Evolutionary conservation across 2,329 filamentous ascomycete genomes (phyloP).

Genomic region (Epichloe gansuensis): DNA sequence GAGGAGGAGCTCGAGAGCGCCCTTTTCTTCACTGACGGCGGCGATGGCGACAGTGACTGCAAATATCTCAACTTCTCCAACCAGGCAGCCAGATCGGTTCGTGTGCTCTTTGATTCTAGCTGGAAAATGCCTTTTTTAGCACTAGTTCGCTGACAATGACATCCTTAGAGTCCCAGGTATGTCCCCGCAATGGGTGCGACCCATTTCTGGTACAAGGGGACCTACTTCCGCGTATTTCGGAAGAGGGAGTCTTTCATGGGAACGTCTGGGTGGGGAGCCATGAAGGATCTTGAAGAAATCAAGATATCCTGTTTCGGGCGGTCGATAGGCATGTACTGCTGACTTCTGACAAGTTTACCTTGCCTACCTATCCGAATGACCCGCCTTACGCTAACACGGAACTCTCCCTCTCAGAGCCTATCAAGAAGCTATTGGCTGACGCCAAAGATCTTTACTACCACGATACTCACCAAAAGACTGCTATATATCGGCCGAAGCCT

Average conservation of each 20-base stretch:
- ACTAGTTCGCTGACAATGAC: too few relatives aligned
- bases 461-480: constrained; percentile 42
- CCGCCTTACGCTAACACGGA: not conserved
- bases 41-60: constrained; percentile 22
- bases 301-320: constrained; percentile 43
- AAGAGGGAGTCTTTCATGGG: constrained; percentile 30
- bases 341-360: too few relatives aligned
- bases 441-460: constrained; percentile 39
- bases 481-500: constrained; percentile 40
- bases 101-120: not conserved
- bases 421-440: constrained; percentile 42
- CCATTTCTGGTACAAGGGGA: constrained; percentile 40
- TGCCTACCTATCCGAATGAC: too few relatives aligned
- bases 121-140: too few relatives aligned
- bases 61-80: constrained; percentile 46
- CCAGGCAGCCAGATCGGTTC: constrained; percentile 24
- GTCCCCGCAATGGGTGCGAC: constrained; percentile 41
- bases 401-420: constrained; percentile 25
- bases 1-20: constrained; percentile 31
- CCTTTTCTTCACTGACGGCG: constrained; percentile 23
- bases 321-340: constrained; percentile 16
- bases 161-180: constrained; percentile 32
- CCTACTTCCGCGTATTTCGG: constrained; percentile 35
- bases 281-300: constrained; percentile 40
- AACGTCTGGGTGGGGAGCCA: constrained; percentile 21